Conservation (phyloP, 140 eudicot species). For the Bidens hawaiensis region DNA sequence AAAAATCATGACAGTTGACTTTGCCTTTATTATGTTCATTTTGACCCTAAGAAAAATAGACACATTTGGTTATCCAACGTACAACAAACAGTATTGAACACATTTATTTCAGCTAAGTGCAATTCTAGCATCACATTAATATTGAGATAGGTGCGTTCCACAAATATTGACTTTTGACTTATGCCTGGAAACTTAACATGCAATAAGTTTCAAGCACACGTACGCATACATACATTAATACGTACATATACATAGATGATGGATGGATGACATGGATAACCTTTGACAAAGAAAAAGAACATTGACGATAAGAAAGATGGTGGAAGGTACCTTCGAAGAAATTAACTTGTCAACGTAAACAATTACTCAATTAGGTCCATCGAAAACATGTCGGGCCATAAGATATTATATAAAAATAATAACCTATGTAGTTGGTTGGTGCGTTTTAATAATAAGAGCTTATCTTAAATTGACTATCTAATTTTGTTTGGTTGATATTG, state of each 20-base stretch:
- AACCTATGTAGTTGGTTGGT: no score
- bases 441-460: no score
- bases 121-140: background rate
- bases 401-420: no score
- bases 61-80: background rate
- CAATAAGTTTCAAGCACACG: background rate
- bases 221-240: background rate
- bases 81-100: background rate
- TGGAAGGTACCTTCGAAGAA: constrained; percentile 4
- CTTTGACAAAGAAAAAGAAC: constrained; percentile 4
- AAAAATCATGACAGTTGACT: no score
- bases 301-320: background rate
- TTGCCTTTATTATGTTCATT: background rate
- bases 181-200: background rate
- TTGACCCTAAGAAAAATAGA: background rate
- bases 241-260: background rate
- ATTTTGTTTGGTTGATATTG: no score
- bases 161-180: background rate
- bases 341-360: background rate
- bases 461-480: no score
- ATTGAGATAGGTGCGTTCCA: background rate
- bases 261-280: constrained; percentile 3
- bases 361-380: background rate
- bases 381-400: no score
- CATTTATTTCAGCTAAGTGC: background rate